Evolutionary conservation across 2,329 filamentous ascomycete genomes (phyloP).

Genomic region (Cladosporium halotolerans): DNA sequence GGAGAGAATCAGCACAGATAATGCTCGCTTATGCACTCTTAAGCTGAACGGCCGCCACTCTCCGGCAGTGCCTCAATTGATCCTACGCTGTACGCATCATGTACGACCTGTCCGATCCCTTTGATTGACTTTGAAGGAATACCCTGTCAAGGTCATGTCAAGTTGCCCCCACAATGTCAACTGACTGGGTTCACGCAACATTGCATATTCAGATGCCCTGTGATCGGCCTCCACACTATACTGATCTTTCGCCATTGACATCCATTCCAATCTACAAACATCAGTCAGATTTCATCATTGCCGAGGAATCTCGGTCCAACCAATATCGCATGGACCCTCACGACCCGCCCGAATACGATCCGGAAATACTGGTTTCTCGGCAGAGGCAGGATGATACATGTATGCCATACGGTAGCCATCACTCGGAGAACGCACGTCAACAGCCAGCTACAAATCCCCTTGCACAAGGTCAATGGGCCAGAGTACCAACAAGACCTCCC

Average conservation of each 20-base stretch:
- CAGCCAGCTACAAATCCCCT: constrained; percentile 13
- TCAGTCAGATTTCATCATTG: not conserved
- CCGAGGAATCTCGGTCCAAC: not conserved
- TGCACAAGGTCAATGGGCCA: constrained; percentile 20
- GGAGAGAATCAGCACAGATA: not conserved
- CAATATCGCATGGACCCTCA: not conserved
- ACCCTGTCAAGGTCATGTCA: not conserved
- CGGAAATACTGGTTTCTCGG: not conserved
- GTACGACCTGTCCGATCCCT: not conserved
- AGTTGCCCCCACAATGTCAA: not conserved
- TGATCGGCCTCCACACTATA: constrained; percentile 5
- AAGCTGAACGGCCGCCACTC: constrained; percentile 1
- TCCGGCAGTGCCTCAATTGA: not conserved
- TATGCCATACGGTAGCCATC: not conserved
- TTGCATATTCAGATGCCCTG: not conserved
- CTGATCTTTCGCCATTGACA: not conserved
- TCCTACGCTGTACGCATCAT: not conserved
- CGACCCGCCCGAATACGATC: not conserved
- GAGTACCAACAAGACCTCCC: constrained; percentile 12
- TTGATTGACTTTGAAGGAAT: not conserved
- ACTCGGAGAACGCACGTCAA: not conserved
- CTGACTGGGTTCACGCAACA: not conserved
- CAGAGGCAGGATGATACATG: not conserved
- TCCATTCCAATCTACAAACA: not conserved
- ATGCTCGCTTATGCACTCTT: constrained; percentile 2